Evolutionary conservation across 805 yeast genomes (phyloP).

Genomic region (Candida coquimbonensis): DNA sequence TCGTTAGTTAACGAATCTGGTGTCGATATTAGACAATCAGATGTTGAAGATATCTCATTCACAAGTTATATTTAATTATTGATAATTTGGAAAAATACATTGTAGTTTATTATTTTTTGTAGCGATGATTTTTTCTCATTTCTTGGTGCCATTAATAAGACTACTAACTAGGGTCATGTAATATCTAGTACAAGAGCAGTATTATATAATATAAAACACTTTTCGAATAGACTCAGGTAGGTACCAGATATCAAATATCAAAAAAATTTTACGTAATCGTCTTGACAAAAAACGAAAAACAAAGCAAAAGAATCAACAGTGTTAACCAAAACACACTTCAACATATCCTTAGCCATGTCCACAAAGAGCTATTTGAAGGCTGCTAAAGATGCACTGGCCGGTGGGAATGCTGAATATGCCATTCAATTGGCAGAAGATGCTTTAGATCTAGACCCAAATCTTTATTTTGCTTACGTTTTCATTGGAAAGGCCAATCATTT

Average conservation of each 20-base stretch:
- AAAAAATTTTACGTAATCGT: no score
- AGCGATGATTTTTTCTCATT: no score
- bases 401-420: conserved; percentile 56
- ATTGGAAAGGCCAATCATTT: conserved; percentile 62
- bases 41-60: background rate
- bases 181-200: no score
- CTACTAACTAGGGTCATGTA: no score
- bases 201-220: no score
- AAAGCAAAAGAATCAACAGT: background rate
- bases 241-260: no score
- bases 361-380: conserved; percentile 35
- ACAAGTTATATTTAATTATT: background rate
- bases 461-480: conserved; percentile 63
- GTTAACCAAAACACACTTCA: background rate
- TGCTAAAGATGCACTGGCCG: conserved; percentile 45
- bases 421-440: conserved; percentile 49
- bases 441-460: conserved; percentile 45
- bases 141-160: no score
- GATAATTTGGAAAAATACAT: no score
- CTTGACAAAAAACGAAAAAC: background rate
- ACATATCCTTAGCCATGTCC: conserved; percentile 20
- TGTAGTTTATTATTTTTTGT: no score
- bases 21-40: background rate
- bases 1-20: background rate
- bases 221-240: no score